Evolutionary conservation across 2,329 filamentous ascomycete genomes (phyloP).

Genomic region (Fusarium sp.): DNA sequence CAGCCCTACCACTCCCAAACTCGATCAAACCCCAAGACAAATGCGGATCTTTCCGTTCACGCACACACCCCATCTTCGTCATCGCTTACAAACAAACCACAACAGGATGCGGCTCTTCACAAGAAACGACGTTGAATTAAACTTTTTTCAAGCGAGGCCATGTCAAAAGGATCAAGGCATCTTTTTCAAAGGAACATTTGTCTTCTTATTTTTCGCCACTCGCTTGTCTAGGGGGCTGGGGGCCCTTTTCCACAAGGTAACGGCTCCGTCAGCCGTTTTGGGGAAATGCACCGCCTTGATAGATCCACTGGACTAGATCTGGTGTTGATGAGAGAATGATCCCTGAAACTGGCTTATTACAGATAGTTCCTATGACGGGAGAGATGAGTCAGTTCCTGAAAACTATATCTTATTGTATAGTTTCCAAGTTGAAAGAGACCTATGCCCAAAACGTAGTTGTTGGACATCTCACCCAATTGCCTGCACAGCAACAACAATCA

Average conservation of each 20-base stretch:
- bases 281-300: background rate
- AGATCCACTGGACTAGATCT: background rate
- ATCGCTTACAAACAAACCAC: constrained; percentile 25
- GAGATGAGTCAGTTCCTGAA: background rate
- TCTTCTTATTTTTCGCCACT: constrained; percentile 1
- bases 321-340: background rate
- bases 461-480: background rate
- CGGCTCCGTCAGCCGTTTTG: background rate
- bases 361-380: background rate
- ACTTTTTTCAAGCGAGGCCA: constrained; percentile 9
- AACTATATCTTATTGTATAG: background rate
- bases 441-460: background rate
- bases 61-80: constrained; percentile 16
- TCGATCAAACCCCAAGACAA: constrained; percentile 3
- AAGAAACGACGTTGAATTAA: constrained; percentile 38
- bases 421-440: background rate
- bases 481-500: background rate
- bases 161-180: background rate
- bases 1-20: background rate
- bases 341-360: background rate
- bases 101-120: constrained; percentile 1
- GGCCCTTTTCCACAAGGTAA: background rate
- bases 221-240: constrained; percentile 6
- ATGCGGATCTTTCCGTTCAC: constrained; percentile 3
- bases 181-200: background rate